phyloP scores from a whole-genome alignment of 306 rosid species.

The Elaeagnus macrophylla region DNA sequence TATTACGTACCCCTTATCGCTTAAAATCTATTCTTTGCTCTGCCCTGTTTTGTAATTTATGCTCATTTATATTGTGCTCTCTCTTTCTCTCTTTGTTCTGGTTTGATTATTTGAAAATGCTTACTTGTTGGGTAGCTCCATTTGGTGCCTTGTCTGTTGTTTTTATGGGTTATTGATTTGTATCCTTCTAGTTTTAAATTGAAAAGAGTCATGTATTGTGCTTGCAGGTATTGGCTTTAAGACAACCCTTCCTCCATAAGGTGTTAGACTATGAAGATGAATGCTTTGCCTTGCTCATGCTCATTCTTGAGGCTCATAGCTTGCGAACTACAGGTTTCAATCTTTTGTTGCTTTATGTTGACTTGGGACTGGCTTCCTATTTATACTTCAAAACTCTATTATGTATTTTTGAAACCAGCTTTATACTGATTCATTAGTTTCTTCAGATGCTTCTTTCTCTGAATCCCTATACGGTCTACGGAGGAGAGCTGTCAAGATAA shows the following conservation, averaged over 20 bases:
- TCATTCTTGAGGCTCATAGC: slow-evolving; percentile 76
- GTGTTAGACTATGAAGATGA: slow-evolving; percentile 80
- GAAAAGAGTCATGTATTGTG: too few species aligned
- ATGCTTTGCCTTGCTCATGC: slow-evolving; percentile 70
- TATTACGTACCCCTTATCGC: too few species aligned
- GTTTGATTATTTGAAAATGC: too few species aligned
- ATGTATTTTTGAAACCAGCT: too few species aligned
- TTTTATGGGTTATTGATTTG: too few species aligned
- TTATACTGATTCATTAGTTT: neutral
- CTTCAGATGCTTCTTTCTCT: slow-evolving; percentile 79
- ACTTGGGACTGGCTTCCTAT: neutral
- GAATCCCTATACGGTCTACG: slow-evolving; percentile 81
- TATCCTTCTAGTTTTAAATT: too few species aligned
- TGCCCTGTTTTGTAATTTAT: too few species aligned
- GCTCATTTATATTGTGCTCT: too few species aligned
- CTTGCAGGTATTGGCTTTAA: slow-evolving; percentile 58
- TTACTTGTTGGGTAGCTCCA: too few species aligned
- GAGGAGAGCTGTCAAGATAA: slow-evolving; percentile 58
- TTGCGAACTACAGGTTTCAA: slow-evolving; percentile 61
- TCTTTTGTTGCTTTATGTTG: neutral
- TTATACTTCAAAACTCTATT: neutral
- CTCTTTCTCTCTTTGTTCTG: too few species aligned
- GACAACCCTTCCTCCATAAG: slow-evolving; percentile 61
- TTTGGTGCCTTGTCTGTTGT: too few species aligned
- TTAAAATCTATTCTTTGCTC: too few species aligned